phyloP scores from a whole-genome alignment of 2,329 filamentous ascomycete species.

The Monosporascus sp. region DNA sequence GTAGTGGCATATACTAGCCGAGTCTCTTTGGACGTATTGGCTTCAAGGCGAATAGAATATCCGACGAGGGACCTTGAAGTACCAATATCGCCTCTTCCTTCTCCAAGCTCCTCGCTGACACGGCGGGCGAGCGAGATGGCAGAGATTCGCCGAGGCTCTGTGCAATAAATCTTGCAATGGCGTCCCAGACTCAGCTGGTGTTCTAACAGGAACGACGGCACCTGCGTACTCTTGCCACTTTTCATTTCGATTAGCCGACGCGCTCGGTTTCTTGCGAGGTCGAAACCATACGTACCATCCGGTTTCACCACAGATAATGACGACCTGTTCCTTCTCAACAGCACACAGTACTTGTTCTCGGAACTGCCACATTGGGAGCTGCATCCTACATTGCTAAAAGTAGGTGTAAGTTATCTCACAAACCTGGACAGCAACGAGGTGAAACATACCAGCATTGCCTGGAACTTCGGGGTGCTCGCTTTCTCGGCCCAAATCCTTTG shows the following conservation, averaged over 20 bases:
- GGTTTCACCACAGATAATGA: constrained; percentile 94
- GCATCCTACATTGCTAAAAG: constrained; percentile 56
- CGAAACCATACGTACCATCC: constrained; percentile 54
- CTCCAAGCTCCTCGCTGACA: constrained; percentile 91
- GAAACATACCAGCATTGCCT: constrained; percentile 64
- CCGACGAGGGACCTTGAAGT: constrained; percentile 80
- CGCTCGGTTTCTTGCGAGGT: not conserved
- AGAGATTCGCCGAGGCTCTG: constrained; percentile 90
- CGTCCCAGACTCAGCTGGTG: constrained; percentile 76
- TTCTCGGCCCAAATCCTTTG: constrained; percentile 57
- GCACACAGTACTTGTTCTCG: constrained; percentile 70
- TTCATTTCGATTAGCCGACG: constrained; percentile 10
- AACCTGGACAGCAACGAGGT: not conserved
- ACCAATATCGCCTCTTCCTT: constrained; percentile 75
- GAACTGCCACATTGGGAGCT: constrained; percentile 86
- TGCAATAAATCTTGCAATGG: constrained; percentile 89
- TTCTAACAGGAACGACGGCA: constrained; percentile 91
- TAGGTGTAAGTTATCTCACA: constrained; percentile 2
- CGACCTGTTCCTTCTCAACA: constrained; percentile 74
- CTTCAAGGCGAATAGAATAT: constrained; percentile 90
- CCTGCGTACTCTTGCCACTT: constrained; percentile 90
- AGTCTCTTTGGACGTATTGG: constrained; percentile 76
- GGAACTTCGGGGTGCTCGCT: constrained; percentile 54
- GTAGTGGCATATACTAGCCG: constrained; percentile 84
- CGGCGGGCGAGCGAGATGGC: constrained; percentile 89